A percentile compares a stretch with the other conserved stretches of the same genome.
Evolutionary conservation across 2,329 filamentous ascomycete genomes (phyloP).

Genomic region (Passalora sequoiae): DNA sequence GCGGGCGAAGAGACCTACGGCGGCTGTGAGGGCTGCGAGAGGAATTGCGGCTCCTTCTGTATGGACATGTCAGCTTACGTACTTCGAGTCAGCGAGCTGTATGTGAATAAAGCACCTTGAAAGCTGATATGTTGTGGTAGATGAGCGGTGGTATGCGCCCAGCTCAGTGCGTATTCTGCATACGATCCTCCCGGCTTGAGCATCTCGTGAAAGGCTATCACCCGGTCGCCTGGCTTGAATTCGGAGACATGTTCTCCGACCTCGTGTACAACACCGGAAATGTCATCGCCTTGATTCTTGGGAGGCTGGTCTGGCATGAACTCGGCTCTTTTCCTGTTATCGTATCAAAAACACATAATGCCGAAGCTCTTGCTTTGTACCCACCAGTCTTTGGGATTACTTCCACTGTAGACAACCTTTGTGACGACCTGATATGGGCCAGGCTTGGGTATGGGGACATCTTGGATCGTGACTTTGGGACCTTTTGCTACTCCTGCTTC

Average conservation of each 20-base stretch:
- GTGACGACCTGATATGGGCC: slow-evolving; percentile 31
- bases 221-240: slow-evolving; percentile 54
- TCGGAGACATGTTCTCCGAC: slow-evolving; percentile 53
- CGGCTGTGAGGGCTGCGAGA: slow-evolving; percentile 44
- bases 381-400: slow-evolving; percentile 33
- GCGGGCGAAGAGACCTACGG: slow-evolving; percentile 41
- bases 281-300: slow-evolving; percentile 34
- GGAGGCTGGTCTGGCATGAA: slow-evolving; percentile 14
- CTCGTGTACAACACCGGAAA: slow-evolving; percentile 45
- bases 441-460: slow-evolving; percentile 41
- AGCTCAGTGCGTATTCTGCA: slow-evolving; percentile 58
- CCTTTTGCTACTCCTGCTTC: slow-evolving; percentile 35
- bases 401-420: slow-evolving; percentile 31
- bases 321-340: slow-evolving; percentile 19
- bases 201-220: slow-evolving; percentile 54
- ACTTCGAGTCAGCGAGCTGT: too few species aligned
- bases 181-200: slow-evolving; percentile 48
- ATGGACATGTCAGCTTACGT: too few species aligned
- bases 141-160: slow-evolving; percentile 54
- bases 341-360: slow-evolving; percentile 4
- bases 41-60: slow-evolving; percentile 43
- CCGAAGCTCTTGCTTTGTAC: slow-evolving; percentile 1
- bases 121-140: slow-evolving; percentile 47
- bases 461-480: slow-evolving; percentile 36
- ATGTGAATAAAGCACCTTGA: slow-evolving; percentile 49